Base-by-base conservation (phyloP, 2,329 filamentous ascomycete genomes). In the Pyrenophora graminea region DNA sequence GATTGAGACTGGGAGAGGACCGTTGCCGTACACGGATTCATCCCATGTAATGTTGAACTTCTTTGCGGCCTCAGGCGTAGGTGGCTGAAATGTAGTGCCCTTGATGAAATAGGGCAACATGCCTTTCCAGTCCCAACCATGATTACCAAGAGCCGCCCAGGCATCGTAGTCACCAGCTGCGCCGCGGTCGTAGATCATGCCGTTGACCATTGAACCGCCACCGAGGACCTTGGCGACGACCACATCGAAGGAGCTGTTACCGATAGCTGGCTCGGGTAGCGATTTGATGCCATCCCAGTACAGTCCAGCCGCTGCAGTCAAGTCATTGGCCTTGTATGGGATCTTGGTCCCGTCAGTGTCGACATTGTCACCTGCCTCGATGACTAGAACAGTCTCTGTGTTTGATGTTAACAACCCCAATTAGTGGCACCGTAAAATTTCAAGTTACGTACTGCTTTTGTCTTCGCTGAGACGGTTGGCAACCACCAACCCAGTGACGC, bases 121-220 rank as follows among this genome's bases (percentile, higher is more conserved):
- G 10, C 73, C 73, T 32, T 80, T 69, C 80, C 81, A 86, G 1
- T 77, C 76, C 84, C 84, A 87, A 1, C 81, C 83, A 1, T 68
- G 53, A 60, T 85, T 86, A 1, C 83, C 83, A n/a, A 87, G 68
- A 34, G 74, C 69, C 45, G 77, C 79, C 83, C 83, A 86, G 1
- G 76, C 76, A 69, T 86, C 80, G 51, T 73, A 74, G 44, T 74
- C 71, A 19, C 56, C 67, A 19, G 63, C 56, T 25, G 56, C 60
- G 10, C 65, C 73, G 23, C 73, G 61, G 37, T 67, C 66, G 44
- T 71, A 74, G 12, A 67, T 60, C 70, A 76, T 72, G 27, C 70
- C 70, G 54, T 75, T 75, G 44, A 74, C 53, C 7, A 62, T 56
- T 6, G 64, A 66, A 2, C 65, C 65, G 27, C 65, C 65, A 39